phyloP scores from a whole-genome alignment of 176 grass and related monocot species.

The Lolium multiflorum region DNA sequence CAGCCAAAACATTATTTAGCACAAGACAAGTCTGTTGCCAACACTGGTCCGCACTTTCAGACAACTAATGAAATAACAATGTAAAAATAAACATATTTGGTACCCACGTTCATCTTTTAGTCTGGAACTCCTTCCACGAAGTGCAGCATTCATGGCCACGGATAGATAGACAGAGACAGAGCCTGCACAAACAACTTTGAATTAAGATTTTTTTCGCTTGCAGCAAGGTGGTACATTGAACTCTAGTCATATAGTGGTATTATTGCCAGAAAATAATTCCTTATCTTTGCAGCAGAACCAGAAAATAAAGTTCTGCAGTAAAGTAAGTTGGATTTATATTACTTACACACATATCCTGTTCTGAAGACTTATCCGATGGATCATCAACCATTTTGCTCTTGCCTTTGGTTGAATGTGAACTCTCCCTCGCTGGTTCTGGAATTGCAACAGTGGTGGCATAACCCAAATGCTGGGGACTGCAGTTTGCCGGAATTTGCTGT shows the following conservation, averaged over 20 bases:
- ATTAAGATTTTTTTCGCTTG: background rate
- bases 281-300: background rate
- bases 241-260: background rate
- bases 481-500: background rate
- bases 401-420: background rate
- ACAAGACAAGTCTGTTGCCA: no score
- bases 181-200: slow-evolving; percentile 3
- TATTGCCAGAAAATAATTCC: slow-evolving; percentile 5
- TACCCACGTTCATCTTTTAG: no score
- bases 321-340: background rate
- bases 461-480: background rate
- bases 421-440: background rate
- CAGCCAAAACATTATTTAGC: no score
- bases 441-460: background rate
- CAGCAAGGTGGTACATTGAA: background rate
- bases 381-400: background rate
- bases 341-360: background rate
- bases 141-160: background rate
- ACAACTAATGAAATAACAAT: no score
- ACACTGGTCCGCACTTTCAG: no score
- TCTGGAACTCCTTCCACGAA: no score
- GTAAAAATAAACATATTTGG: no score
- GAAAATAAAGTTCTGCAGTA: background rate
- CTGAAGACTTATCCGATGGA: background rate
- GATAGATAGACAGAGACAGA: background rate